Evolutionary conservation across 2,329 filamentous ascomycete genomes (phyloP).

Genomic region (Monosporascus sp.): DNA sequence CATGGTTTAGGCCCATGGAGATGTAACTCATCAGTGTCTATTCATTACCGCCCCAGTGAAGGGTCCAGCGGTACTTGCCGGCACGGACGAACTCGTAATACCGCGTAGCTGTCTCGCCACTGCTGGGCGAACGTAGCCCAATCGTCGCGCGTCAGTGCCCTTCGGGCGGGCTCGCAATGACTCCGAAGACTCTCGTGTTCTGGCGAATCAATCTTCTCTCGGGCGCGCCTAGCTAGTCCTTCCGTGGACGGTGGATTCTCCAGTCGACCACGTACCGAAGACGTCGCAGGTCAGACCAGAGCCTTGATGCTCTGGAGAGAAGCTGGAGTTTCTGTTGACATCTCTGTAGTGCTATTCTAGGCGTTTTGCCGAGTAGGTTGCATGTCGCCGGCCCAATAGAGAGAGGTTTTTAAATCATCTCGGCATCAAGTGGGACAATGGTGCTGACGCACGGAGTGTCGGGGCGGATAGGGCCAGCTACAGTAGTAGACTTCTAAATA

Average conservation of each 20-base stretch:
- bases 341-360: neutral
- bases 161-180: conserved; percentile 42
- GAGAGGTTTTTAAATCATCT: neutral
- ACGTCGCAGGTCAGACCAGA: conserved; percentile 67
- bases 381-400: neutral
- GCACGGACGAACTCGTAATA: conserved; percentile 49
- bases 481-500: neutral
- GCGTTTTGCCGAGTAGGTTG: neutral
- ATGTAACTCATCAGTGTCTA: too few relatives aligned
- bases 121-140: conserved; percentile 63
- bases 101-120: conserved; percentile 62
- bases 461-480: neutral
- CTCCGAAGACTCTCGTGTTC: conserved; percentile 35
- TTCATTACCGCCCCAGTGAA: too few relatives aligned
- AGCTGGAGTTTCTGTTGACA: conserved; percentile 10
- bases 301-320: conserved; percentile 40
- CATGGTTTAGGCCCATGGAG: too few relatives aligned
- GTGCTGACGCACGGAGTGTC: neutral
- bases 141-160: conserved; percentile 46
- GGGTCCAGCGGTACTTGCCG: conserved; percentile 27
- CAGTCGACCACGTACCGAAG: conserved; percentile 81
- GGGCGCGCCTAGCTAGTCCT: conserved; percentile 48
- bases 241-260: conserved; percentile 59
- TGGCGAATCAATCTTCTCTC: conserved; percentile 43
- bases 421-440: neutral